phyloP scores from a whole-genome alignment of 306 rosid species.

The Corylus avellana region DNA sequence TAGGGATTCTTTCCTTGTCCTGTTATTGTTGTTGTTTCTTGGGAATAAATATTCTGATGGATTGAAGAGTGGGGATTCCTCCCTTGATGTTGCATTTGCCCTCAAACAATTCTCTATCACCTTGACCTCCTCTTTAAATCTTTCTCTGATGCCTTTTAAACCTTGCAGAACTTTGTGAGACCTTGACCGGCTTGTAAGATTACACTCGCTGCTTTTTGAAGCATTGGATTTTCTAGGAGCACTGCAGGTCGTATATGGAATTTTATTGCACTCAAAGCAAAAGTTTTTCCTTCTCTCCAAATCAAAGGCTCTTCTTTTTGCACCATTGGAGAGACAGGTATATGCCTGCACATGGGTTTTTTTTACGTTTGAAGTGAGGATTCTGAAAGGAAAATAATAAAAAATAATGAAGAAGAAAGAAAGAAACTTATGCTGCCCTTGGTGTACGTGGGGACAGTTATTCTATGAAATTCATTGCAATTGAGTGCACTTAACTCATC shows the following conservation, averaged over 20 bases:
- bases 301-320: constrained; percentile 68
- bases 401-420: background rate
- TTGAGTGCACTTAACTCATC: constrained; percentile 13
- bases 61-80: constrained; percentile 46
- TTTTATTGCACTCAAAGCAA: constrained; percentile 76
- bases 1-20: constrained; percentile 2
- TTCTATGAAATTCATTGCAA: background rate
- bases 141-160: constrained; percentile 59
- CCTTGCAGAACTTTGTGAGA: constrained; percentile 47
- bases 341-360: constrained; percentile 56
- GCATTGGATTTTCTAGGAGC: constrained; percentile 34
- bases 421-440: background rate
- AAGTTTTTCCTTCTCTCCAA: constrained; percentile 54
- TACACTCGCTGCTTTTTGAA: constrained; percentile 39
- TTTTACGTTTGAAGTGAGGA: background rate
- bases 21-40: constrained; percentile 25
- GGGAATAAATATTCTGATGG: constrained; percentile 31
- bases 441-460: background rate
- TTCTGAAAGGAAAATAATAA: background rate
- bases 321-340: constrained; percentile 57
- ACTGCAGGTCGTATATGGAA: constrained; percentile 38
- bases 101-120: constrained; percentile 79
- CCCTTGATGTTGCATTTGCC: constrained; percentile 46
- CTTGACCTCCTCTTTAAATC: constrained; percentile 68
- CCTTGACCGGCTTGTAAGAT: constrained; percentile 34